Evolutionary conservation across 73 alveolate species (phyloP), one percentile per base, ranked within the genome.

Genomic region (Paramecium bursaria): DNA sequence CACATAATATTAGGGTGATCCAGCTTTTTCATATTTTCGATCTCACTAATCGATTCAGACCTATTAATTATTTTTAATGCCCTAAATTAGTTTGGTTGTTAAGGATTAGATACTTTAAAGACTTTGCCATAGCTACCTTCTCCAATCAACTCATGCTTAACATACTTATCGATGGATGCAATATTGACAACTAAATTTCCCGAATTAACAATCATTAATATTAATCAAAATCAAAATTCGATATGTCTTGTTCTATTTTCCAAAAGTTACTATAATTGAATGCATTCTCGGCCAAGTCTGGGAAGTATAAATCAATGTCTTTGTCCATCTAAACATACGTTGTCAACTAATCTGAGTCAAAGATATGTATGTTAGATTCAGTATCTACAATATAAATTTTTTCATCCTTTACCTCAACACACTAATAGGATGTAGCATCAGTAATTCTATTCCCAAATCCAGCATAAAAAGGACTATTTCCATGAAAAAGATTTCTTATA

Each of bases 371-470:
- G 10, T 75, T 48, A 33, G 75, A 46, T 4, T 55, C 79, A 2
- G 88, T 76, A 79, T 97, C 93, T 19, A 97, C 88, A 50, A 97
- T 94, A 85, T 90, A 97, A 29, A 95, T 94, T 31, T 90, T 95
- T 22, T 90, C 91, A 54, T 89, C 75, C 4, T 90, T 88, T 0
- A 97, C 90, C 1, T 96, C 96, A 54, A 93, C 93, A 48, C 94
- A 94, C 85, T 97, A 60, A 87, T 97, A 97, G 22, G 99, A 97
- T 48, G 95, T 87, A 47, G 99, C 98, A 92, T 97, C 99, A 11
- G 99, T 93, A 54, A 96, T 97, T 74, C 96, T 92, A 86, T 97
- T 97, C 0, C 99, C 99, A 90, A 97, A 97, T 14, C 99, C 99
- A 46, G 98, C 98, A 91, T 74, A 93, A 89, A 95, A 97, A 10